A percentile compares a stretch with the other conserved stretches of the same genome.
Conservation (phyloP, 169 alveolate species). For the Eimeria necatrix region DNA sequence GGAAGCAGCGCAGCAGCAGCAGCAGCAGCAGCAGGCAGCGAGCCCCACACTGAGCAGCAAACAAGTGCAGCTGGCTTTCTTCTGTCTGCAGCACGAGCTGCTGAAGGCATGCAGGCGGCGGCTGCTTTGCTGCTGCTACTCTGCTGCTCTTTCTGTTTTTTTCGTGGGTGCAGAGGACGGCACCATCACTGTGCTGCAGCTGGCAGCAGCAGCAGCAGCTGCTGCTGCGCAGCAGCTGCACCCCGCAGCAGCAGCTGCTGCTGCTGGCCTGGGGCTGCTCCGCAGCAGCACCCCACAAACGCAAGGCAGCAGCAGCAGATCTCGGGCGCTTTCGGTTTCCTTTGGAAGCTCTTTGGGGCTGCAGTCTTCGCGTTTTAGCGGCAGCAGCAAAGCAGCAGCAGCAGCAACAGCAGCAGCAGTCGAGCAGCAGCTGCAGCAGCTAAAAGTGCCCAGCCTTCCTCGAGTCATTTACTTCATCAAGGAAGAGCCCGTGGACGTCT, state of each 20-base stretch:
- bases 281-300: not conserved
- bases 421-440: slow-evolving; percentile 54
- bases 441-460: not conserved
- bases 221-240: not conserved
- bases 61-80: not conserved
- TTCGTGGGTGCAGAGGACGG: slow-evolving; percentile 38
- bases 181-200: slow-evolving; percentile 42
- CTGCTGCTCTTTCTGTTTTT: not conserved
- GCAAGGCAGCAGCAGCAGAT: slow-evolving; percentile 44
- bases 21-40: slow-evolving; percentile 18
- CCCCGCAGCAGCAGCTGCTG: slow-evolving; percentile 2
- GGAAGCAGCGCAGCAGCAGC: slow-evolving; percentile 21
- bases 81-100: slow-evolving; percentile 25
- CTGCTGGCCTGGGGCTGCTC: not conserved
- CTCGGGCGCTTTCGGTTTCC: not conserved
- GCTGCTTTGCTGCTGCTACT: slow-evolving; percentile 25
- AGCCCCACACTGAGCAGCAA: not conserved
- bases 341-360: not conserved
- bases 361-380: not conserved
- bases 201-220: slow-evolving; percentile 40
- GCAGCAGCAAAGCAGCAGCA: slow-evolving; percentile 17
- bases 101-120: not conserved
- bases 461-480: not conserved
- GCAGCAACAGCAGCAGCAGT: slow-evolving; percentile 1
- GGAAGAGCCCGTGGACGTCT: slow-evolving; percentile 44